A percentile compares a stretch with the other conserved stretches of the same genome.
Evolutionary conservation across 495 filamentous ascomycete species (phyloP).

Genomic region (Lineolata rhizophorae): DNA sequence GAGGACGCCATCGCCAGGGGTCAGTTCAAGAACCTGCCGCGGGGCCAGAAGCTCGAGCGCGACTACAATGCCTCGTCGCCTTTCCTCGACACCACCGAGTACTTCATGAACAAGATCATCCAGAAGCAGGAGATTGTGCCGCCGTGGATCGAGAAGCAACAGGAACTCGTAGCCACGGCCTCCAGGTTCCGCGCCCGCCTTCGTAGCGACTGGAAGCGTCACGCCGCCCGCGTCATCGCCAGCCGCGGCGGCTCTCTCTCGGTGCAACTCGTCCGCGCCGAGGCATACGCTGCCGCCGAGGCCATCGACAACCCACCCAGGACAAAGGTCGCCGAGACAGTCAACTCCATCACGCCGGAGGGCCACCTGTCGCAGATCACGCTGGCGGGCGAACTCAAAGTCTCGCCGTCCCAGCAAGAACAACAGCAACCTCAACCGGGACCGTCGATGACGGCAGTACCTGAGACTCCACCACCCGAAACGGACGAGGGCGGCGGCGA

Average conservation of each 20-base stretch:
- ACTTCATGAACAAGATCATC: constrained; percentile 97
- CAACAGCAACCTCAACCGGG: no score
- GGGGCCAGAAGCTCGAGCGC: constrained; percentile 56
- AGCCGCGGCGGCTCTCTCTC: constrained; percentile 60
- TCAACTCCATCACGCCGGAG: constrained; percentile 19
- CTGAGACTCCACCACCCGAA: no score
- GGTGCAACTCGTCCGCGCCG: constrained; percentile 49
- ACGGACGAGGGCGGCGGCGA: no score
- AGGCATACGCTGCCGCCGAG: constrained; percentile 56
- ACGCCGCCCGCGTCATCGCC: constrained; percentile 61
- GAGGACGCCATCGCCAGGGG: constrained; percentile 84
- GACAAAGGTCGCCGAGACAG: constrained; percentile 24
- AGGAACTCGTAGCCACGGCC: constrained; percentile 54
- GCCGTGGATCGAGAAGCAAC: constrained; percentile 93
- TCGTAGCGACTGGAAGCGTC: constrained; percentile 67
- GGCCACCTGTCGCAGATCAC: constrained; percentile 25
- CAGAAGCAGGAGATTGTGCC: constrained; percentile 74
- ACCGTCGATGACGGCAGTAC: background rate
- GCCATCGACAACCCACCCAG: constrained; percentile 20
- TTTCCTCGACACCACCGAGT: constrained; percentile 91
- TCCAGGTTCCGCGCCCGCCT: constrained; percentile 50
- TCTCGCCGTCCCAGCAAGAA: background rate
- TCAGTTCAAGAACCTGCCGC: constrained; percentile 70
- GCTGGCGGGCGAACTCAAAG: constrained; percentile 19
- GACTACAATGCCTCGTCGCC: constrained; percentile 71